Conservation (phyloP, 2,329 filamentous ascomycete genomes). For the Byssoonygena ceratinophila region DNA sequence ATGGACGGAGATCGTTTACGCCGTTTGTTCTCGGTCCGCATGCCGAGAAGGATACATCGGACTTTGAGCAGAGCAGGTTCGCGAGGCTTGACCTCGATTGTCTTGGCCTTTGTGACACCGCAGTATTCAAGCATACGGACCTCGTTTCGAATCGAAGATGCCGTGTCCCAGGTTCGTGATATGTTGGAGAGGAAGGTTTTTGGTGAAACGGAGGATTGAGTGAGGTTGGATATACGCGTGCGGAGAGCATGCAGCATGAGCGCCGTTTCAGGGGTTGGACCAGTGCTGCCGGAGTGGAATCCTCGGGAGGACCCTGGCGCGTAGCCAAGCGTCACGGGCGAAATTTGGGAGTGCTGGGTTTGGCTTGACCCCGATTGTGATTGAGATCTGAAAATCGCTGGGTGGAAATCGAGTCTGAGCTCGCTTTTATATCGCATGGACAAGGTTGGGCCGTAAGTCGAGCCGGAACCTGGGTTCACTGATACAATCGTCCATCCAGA, state of each 20-base stretch:
- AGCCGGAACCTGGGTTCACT: conserved; percentile 24
- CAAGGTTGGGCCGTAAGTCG: conserved; percentile 26
- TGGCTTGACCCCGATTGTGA: conserved; percentile 10
- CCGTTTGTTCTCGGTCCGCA: background rate
- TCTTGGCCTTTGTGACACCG: conserved; percentile 34
- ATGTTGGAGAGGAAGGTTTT: conserved; percentile 34
- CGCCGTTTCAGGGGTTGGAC: conserved; percentile 30
- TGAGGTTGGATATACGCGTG: conserved; percentile 28
- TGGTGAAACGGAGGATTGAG: conserved; percentile 27
- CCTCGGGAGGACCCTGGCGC: conserved; percentile 17
- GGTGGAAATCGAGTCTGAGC: conserved; percentile 36
- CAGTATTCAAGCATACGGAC: conserved; percentile 36
- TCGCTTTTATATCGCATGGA: conserved; percentile 36
- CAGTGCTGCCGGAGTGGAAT: conserved; percentile 5
- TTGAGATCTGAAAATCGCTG: conserved; percentile 27
- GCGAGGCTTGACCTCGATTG: conserved; percentile 20
- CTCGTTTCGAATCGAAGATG: conserved; percentile 34
- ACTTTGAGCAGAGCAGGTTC: conserved; percentile 23
- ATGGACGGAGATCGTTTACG: conserved; percentile 16
- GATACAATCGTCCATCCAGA: conserved; percentile 38
- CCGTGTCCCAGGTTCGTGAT: conserved; percentile 35
- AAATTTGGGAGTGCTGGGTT: conserved; percentile 20
- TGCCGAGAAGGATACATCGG: conserved; percentile 32
- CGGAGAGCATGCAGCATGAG: conserved; percentile 36
- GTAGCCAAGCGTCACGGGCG: conserved; percentile 29